phyloP scores from a whole-genome alignment of 1,284 basidiomycete species.

The Pseudozyma flocculosa region DNA sequence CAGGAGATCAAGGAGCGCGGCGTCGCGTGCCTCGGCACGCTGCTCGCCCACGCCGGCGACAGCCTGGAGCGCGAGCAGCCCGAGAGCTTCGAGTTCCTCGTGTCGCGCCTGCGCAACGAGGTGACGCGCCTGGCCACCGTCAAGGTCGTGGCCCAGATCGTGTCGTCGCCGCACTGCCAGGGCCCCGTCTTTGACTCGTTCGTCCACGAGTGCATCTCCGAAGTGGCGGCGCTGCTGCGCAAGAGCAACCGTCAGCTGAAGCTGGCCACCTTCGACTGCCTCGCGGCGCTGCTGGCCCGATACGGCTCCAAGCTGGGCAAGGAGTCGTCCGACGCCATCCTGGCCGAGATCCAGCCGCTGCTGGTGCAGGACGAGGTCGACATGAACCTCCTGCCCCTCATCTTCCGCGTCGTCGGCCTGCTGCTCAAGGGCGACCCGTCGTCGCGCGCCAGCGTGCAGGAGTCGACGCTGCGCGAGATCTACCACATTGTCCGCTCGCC shows the following conservation, averaged over 20 bases:
- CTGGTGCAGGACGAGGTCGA: slow-evolving; percentile 35
- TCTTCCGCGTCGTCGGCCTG: slow-evolving; percentile 31
- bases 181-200: slow-evolving; percentile 66
- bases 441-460: slow-evolving; percentile 18
- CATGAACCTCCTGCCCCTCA: slow-evolving; percentile 40
- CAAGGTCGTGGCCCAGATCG: slow-evolving; percentile 61
- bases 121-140: slow-evolving; percentile 62
- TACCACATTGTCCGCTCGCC: slow-evolving; percentile 75
- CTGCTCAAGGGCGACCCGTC: slow-evolving; percentile 26
- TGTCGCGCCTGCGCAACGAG: slow-evolving; percentile 69
- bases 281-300: slow-evolving; percentile 74
- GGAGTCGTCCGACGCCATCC: slow-evolving; percentile 23
- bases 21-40: slow-evolving; percentile 77
- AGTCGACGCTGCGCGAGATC: slow-evolving; percentile 66
- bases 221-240: slow-evolving; percentile 74
- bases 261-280: slow-evolving; percentile 74
- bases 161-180: slow-evolving; percentile 59
- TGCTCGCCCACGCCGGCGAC: slow-evolving; percentile 83
- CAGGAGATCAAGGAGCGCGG: slow-evolving; percentile 83
- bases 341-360: slow-evolving; percentile 42
- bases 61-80: slow-evolving; percentile 60
- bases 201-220: slow-evolving; percentile 74
- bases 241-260: slow-evolving; percentile 78
- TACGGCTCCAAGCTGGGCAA: slow-evolving; percentile 51
- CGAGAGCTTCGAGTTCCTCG: slow-evolving; percentile 68